Conservation (phyloP, 1,284 basidiomycete species). For the Ustilago curta region DNA sequence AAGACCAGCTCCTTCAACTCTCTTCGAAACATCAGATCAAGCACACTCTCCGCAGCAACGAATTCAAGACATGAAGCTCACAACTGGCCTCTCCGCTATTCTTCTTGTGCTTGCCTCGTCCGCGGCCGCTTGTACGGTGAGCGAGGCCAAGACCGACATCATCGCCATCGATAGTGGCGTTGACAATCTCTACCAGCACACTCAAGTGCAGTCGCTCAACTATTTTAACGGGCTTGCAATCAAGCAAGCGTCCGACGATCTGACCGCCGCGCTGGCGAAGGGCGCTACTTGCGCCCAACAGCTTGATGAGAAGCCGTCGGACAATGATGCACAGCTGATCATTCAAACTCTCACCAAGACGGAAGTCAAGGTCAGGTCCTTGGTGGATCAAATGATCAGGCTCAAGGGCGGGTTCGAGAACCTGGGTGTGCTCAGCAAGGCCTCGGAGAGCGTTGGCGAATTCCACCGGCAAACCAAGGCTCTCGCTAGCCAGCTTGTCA, state of each 20-base stretch:
- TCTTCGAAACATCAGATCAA: background rate
- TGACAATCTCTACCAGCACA: slow-evolving; percentile 8
- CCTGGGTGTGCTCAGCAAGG: slow-evolving; percentile 7
- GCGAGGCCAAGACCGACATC: slow-evolving; percentile 16
- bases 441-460: slow-evolving; percentile 3
- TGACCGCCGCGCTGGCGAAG: slow-evolving; percentile 9
- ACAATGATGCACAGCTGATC: slow-evolving; percentile 15
- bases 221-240: slow-evolving; percentile 9
- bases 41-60: background rate
- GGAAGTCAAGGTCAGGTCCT: slow-evolving; percentile 11
- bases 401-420: slow-evolving; percentile 26
- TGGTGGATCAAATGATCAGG: slow-evolving; percentile 3
- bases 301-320: slow-evolving; percentile 5
- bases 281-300: background rate
- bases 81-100: slow-evolving; percentile 10
- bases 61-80: slow-evolving; percentile 18
- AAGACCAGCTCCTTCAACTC: background rate
- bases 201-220: slow-evolving; percentile 10
- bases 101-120: slow-evolving; percentile 14
- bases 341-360: slow-evolving; percentile 12
- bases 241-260: slow-evolving; percentile 6
- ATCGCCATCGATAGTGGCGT: slow-evolving; percentile 15
- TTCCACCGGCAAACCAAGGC: slow-evolving; percentile 8
- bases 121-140: slow-evolving; percentile 11
- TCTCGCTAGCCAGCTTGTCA: slow-evolving; percentile 13